Evolutionary conservation across 352 stramenopile genomes (phyloP).

Genomic region (Pythium insidiosum): DNA sequence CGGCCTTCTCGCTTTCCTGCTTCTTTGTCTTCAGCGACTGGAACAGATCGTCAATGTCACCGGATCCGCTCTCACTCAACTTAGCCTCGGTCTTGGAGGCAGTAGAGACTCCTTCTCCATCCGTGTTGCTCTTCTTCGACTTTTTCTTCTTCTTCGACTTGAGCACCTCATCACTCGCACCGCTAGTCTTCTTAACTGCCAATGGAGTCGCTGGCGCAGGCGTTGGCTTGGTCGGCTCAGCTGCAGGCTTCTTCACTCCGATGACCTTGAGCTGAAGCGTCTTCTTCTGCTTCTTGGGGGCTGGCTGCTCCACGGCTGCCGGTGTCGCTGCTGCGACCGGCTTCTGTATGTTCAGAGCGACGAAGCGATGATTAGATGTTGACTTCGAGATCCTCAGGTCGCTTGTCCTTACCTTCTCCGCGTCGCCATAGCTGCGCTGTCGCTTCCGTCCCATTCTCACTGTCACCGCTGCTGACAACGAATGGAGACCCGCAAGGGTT

Average conservation of each 20-base stretch:
- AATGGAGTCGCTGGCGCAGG: neutral
- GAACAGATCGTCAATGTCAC: conserved; percentile 79
- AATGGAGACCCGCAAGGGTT: no score
- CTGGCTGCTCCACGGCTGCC: neutral
- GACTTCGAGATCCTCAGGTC: no score
- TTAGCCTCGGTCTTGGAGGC: neutral
- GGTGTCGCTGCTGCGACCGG: neutral
- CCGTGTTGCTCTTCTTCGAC: conserved; percentile 21
- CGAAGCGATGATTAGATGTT: no score
- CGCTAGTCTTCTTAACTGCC: neutral
- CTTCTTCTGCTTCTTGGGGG: conserved; percentile 21
- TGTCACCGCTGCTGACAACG: no score
- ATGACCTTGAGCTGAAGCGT: conserved; percentile 22
- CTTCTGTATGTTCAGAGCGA: conserved; percentile 5
- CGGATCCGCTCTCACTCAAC: conserved; percentile 18
- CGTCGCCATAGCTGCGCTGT: conserved; percentile 8
- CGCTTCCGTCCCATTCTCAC: conserved; percentile 22
- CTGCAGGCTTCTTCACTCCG: neutral
- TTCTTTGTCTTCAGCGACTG: conserved; percentile 67
- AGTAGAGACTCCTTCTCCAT: neutral
- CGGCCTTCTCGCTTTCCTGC: conserved; percentile 45
- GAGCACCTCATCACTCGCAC: neutral
- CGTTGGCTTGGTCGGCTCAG: neutral
- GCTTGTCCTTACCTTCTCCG: no score
- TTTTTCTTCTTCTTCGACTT: conserved; percentile 68